Percentiles rank a stretch among this genome's conserved stretches.
Conservation (phyloP, 805 yeast species). For the Ogataea saltuana region DNA sequence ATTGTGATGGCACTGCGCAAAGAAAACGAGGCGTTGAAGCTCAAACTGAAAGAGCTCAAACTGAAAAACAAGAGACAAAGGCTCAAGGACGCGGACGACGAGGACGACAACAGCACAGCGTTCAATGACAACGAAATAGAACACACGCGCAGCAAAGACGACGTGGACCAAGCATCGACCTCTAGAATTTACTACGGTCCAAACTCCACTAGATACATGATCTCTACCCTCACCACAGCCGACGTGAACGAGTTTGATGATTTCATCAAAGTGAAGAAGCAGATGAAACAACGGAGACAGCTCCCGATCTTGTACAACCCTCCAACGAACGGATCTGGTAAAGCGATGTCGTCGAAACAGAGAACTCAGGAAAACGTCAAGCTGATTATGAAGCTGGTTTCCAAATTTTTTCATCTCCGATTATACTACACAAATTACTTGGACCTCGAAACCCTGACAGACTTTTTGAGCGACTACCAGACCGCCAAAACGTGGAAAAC, state of each 20-base stretch:
- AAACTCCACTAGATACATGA: constrained; percentile 49
- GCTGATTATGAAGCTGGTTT: constrained; percentile 39
- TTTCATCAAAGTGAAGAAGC: constrained; percentile 32
- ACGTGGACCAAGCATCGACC: constrained; percentile 16
- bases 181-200: constrained; percentile 47
- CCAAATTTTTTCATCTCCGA: constrained; percentile 43
- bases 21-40: constrained; percentile 33
- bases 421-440: constrained; percentile 43
- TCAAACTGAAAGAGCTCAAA: constrained; percentile 30
- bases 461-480: constrained; percentile 40
- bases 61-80: constrained; percentile 25
- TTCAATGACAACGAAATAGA: background rate
- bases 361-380: constrained; percentile 35
- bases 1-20: constrained; percentile 19
- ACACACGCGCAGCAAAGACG: background rate
- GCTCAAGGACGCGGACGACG: constrained; percentile 18
- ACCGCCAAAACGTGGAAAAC: constrained; percentile 43
- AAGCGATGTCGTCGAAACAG: constrained; percentile 13
- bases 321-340: constrained; percentile 6
- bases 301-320: constrained; percentile 26
- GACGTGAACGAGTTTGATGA: constrained; percentile 31
- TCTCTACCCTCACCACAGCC: constrained; percentile 34
- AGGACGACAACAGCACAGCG: constrained; percentile 8
- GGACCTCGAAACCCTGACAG: constrained; percentile 34
- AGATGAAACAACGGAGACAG: constrained; percentile 32